Conservation (phyloP, 495 filamentous ascomycete species). For the Aspergillus nidulans region DNA sequence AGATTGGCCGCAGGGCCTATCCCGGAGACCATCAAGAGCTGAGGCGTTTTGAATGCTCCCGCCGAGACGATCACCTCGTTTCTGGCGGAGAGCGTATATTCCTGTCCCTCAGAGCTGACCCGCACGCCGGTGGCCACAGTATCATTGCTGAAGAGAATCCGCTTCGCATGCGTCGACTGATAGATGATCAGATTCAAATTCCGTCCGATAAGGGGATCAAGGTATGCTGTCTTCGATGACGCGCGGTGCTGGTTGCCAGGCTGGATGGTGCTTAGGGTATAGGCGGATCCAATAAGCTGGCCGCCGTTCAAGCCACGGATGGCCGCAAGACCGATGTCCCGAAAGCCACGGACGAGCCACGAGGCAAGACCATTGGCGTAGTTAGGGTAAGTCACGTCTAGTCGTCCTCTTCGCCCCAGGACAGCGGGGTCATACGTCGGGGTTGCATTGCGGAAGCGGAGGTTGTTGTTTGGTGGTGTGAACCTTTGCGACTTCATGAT, state of each 20-base stretch:
- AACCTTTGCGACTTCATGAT: constrained; percentile 42
- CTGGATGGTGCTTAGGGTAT: neutral
- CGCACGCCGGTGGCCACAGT: constrained; percentile 32
- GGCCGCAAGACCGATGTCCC: neutral
- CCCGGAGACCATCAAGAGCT: constrained; percentile 7
- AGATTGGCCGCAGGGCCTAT: constrained; percentile 16
- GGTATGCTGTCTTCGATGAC: constrained; percentile 29
- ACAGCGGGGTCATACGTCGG: constrained; percentile 28
- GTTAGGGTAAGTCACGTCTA: neutral
- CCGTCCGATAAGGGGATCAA: constrained; percentile 7
- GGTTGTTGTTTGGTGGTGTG: constrained; percentile 36
- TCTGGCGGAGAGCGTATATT: constrained; percentile 31
- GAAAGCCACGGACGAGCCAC: neutral
- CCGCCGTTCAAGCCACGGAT: neutral
- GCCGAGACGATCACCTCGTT: constrained; percentile 36
- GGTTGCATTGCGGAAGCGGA: constrained; percentile 28
- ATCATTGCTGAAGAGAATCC: constrained; percentile 22
- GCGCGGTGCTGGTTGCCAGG: constrained; percentile 9
- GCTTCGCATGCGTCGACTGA: neutral
- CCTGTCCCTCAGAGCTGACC: constrained; percentile 15
- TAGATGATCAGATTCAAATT: constrained; percentile 1
- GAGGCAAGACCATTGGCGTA: neutral
- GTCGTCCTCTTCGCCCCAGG: neutral
- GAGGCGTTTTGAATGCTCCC: constrained; percentile 3
- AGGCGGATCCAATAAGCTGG: neutral